phyloP scores from a whole-genome alignment of 495 filamentous ascomycete genomes.

The Aspergillus sclerotioniger region DNA sequence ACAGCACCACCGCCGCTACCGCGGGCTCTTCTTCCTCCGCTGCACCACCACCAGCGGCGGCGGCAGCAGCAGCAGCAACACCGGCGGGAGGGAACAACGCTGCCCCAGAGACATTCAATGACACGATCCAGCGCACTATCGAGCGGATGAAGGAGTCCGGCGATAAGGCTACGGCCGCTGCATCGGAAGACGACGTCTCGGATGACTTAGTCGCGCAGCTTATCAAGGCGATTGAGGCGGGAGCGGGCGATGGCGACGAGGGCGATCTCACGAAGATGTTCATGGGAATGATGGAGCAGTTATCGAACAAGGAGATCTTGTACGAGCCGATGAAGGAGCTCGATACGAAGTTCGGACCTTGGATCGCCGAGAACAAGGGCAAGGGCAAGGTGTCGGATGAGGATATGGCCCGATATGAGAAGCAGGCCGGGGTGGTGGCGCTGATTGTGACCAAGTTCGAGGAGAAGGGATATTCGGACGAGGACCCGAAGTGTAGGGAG shows the following conservation, averaged over 20 bases:
- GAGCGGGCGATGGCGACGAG: slow-evolving; percentile 56
- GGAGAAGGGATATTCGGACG: slow-evolving; percentile 70
- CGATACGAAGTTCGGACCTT: slow-evolving; percentile 82
- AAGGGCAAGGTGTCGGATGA: slow-evolving; percentile 58
- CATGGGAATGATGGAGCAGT: slow-evolving; percentile 95
- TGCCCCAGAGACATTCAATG: slow-evolving; percentile 68
- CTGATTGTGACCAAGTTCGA: slow-evolving; percentile 92
- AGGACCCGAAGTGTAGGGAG: slow-evolving; percentile 76
- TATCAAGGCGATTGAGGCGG: slow-evolving; percentile 71
- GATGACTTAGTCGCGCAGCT: slow-evolving; percentile 84
- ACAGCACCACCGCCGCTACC: background rate
- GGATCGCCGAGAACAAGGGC: slow-evolving; percentile 75
- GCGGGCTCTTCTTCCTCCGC: slow-evolving; percentile 11
- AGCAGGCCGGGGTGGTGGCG: slow-evolving; percentile 75
- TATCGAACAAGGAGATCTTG: slow-evolving; percentile 96
- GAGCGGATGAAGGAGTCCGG: slow-evolving; percentile 88
- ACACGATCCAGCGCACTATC: slow-evolving; percentile 87
- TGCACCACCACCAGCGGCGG: slow-evolving; percentile 19
- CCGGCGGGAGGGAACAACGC: slow-evolving; percentile 18
- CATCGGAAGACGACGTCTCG: slow-evolving; percentile 58
- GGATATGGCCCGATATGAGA: slow-evolving; percentile 75
- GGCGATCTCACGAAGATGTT: slow-evolving; percentile 92
- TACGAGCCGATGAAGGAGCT: slow-evolving; percentile 99
- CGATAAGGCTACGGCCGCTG: slow-evolving; percentile 76
- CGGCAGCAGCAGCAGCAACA: background rate